Evolutionary conservation across 2,329 filamentous ascomycete species (phyloP).

Genomic region (Thyridium curvatum): DNA sequence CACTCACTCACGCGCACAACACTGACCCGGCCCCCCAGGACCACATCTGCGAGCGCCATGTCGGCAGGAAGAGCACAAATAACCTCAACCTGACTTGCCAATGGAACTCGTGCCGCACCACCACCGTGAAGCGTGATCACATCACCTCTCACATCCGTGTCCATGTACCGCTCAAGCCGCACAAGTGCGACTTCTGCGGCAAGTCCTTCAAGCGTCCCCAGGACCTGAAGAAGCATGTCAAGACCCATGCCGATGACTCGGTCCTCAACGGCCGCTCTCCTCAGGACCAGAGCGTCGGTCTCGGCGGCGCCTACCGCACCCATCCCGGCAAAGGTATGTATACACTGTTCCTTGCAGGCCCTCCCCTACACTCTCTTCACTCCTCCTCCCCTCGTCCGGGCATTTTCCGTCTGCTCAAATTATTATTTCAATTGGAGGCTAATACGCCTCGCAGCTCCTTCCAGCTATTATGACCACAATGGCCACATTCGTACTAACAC

Average conservation of each 20-base stretch:
- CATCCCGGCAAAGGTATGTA: constrained; percentile 47
- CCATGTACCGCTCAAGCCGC: constrained; percentile 96
- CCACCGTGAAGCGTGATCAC: constrained; percentile 96
- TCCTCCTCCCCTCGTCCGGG: neutral
- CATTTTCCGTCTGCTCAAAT: constrained; percentile 12
- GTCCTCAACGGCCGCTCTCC: constrained; percentile 52
- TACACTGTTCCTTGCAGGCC: constrained; percentile 1
- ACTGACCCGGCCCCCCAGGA: constrained; percentile 50
- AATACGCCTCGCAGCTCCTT: constrained; percentile 40
- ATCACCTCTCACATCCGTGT: constrained; percentile 99
- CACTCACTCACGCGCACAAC: neutral
- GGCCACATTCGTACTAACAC: constrained; percentile 54
- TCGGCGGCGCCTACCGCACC: constrained; percentile 43
- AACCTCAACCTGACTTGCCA: constrained; percentile 96
- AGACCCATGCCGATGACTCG: constrained; percentile 95
- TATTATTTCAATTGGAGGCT: constrained; percentile 24
- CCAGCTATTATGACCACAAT: constrained; percentile 60
- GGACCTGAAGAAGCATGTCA: constrained; percentile 98
- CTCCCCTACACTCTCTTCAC: neutral
- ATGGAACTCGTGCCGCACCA: constrained; percentile 94
- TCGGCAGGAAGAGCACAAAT: constrained; percentile 98
- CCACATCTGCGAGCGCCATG: constrained; percentile 96
- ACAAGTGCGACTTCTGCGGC: constrained; percentile 97
- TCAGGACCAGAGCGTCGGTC: constrained; percentile 44
- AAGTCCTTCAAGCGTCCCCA: constrained; percentile 99